Evolutionary conservation across 768 basidiomycete genomes (phyloP).

Genomic region (Russula compacta): DNA sequence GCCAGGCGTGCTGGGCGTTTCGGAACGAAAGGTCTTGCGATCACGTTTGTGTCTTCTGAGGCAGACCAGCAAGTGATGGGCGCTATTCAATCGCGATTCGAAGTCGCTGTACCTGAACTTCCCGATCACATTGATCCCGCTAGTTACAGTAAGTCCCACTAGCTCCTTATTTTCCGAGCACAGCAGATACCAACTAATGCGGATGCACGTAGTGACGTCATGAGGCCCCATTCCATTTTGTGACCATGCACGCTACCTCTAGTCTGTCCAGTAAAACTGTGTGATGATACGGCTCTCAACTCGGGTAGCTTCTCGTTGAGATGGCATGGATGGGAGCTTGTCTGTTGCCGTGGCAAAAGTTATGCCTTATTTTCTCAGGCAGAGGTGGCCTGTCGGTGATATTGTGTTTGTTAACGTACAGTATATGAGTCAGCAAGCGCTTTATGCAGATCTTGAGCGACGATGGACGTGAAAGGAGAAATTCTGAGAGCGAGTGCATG

Average conservation of each 20-base stretch:
- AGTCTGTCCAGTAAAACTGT: constrained; percentile 13
- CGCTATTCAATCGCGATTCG: constrained; percentile 92
- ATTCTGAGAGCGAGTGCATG: neutral
- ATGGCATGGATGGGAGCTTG: neutral
- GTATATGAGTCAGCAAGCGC: neutral
- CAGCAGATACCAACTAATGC: neutral
- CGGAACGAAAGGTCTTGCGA: constrained; percentile 97
- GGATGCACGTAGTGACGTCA: constrained; percentile 32
- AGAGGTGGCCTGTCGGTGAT: neutral
- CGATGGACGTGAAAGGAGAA: neutral
- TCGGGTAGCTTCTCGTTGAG: neutral
- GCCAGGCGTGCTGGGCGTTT: constrained; percentile 93
- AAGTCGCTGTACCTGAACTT: constrained; percentile 92
- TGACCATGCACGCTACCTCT: neutral
- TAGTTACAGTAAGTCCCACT: constrained; percentile 73
- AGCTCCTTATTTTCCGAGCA: neutral
- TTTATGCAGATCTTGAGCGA: constrained; percentile 5
- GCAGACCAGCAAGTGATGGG: constrained; percentile 91
- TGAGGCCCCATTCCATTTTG: constrained; percentile 13
- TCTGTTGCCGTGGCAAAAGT: neutral
- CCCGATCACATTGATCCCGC: constrained; percentile 92
- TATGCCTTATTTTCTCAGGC: neutral
- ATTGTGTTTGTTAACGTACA: neutral
- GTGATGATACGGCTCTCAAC: constrained; percentile 2
- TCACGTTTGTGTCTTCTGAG: constrained; percentile 92